These are phyloP conservation scores for Globisporangium rhizosaccharum DNA, from an alignment of 352 stramenopile species.

Conservation along the genomic window DNA sequence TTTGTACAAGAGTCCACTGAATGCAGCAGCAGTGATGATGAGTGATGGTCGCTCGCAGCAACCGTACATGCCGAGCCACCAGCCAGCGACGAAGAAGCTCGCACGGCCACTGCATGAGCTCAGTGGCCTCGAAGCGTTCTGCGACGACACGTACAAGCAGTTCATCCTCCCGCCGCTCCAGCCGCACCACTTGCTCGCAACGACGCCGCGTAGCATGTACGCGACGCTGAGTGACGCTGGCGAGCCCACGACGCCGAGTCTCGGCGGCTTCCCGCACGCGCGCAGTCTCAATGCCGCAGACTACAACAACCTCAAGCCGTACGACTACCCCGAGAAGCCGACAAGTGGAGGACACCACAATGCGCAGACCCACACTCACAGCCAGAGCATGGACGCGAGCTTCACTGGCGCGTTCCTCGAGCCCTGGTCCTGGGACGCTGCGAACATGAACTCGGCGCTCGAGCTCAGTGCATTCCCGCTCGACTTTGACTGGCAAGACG, in stretches of 20 bases:
- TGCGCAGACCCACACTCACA: background rate
- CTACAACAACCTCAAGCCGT: slow-evolving; percentile 23
- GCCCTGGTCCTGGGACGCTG: slow-evolving; percentile 53
- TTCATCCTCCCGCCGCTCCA: slow-evolving; percentile 44
- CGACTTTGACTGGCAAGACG: slow-evolving; percentile 52
- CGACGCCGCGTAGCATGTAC: slow-evolving; percentile 21
- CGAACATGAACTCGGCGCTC: slow-evolving; percentile 35
- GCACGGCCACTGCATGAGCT: slow-evolving; percentile 27
- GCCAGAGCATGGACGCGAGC: slow-evolving; percentile 23
- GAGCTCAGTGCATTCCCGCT: slow-evolving; percentile 36
- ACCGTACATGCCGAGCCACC: slow-evolving; percentile 30
- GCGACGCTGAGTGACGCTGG: slow-evolving; percentile 10
- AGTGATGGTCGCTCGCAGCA: slow-evolving; percentile 13
- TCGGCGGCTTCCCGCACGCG: slow-evolving; percentile 30
- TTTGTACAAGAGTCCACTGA: slow-evolving; percentile 35
- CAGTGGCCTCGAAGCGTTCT: slow-evolving; percentile 48
- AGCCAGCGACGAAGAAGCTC: slow-evolving; percentile 49
- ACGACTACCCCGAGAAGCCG: slow-evolving; percentile 20
- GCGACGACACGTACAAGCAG: slow-evolving; percentile 38
- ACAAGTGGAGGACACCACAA: slow-evolving; percentile 3
- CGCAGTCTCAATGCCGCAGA: slow-evolving; percentile 5
- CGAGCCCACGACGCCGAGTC: slow-evolving; percentile 10
- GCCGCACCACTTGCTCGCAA: slow-evolving; percentile 29
- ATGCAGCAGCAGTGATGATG: background rate
- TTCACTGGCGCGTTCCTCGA: slow-evolving; percentile 50